These are phyloP conservation scores for Penicillium sp. DNA, from an alignment of 2,329 filamentous ascomycete genomes.

Conservation along the genomic window DNA sequence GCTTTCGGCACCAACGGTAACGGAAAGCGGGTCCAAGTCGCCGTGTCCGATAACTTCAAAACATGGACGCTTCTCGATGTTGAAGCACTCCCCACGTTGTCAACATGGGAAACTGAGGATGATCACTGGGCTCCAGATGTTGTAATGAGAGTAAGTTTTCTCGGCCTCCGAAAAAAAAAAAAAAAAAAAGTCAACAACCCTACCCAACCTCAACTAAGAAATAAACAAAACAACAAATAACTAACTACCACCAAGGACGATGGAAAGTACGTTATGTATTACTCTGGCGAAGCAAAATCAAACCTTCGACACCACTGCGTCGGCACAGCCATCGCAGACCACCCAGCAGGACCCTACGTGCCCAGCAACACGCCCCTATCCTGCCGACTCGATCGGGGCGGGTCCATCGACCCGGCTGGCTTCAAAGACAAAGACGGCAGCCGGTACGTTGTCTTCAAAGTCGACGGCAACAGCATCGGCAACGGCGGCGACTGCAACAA, in stretches of 20 bases:
- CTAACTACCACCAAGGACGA: constrained; percentile 28
- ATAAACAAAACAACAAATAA: background rate
- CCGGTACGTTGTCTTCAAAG: constrained; percentile 63
- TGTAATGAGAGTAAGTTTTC: constrained; percentile 40
- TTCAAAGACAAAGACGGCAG: constrained; percentile 56
- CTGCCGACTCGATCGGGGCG: constrained; percentile 54
- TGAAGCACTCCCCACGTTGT: constrained; percentile 55
- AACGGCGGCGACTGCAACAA: constrained; percentile 48
- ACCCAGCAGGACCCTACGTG: constrained; percentile 51
- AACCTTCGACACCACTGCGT: constrained; percentile 54
- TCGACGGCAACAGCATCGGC: constrained; percentile 60
- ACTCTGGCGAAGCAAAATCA: constrained; percentile 49
- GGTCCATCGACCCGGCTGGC: constrained; percentile 62
- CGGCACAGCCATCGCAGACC: constrained; percentile 52
- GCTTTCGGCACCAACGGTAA: constrained; percentile 57
- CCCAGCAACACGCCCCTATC: constrained; percentile 50
- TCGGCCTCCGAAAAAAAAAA: background rate
- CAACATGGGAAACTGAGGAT: constrained; percentile 53
- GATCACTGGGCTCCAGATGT: constrained; percentile 65
- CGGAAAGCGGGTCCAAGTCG: constrained; percentile 54
- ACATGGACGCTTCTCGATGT: constrained; percentile 49
- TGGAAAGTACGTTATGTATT: constrained; percentile 61
- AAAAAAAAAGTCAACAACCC: background rate
- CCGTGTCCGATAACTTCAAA: constrained; percentile 49
- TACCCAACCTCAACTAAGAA: background rate